phyloP scores from a whole-genome alignment of 1,284 basidiomycete species.

The Trametes sp. region DNA sequence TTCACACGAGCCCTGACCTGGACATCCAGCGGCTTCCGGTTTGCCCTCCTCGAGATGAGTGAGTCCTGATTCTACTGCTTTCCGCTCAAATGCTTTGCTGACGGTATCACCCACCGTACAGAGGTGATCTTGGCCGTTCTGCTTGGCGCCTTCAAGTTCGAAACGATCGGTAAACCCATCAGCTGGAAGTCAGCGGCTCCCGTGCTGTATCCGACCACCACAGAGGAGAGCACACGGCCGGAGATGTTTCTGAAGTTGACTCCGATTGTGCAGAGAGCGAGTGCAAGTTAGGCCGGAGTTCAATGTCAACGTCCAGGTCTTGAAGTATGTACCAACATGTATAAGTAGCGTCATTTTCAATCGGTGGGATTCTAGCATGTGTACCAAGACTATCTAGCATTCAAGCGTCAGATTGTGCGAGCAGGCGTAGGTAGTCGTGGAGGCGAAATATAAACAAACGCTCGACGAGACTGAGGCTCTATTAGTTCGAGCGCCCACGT shows the following conservation, averaged over 20 bases:
- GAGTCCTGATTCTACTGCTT: neutral
- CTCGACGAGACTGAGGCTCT: no score
- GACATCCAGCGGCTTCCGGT: neutral
- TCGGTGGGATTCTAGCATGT: no score
- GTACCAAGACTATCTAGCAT: no score
- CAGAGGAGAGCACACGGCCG: constrained; percentile 17
- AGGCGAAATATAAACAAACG: no score
- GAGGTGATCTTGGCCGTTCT: constrained; percentile 27
- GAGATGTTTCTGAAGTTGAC: constrained; percentile 23
- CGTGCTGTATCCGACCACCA: constrained; percentile 23
- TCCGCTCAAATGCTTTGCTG: no score
- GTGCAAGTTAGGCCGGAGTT: no score
- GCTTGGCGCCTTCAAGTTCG: constrained; percentile 24
- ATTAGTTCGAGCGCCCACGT: no score
- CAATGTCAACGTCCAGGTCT: no score
- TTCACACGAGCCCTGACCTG: neutral
- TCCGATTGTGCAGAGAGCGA: neutral
- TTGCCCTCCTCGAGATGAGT: neutral
- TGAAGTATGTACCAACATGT: no score
- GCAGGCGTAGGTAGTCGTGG: no score
- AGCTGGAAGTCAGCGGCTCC: constrained; percentile 21
- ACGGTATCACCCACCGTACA: neutral
- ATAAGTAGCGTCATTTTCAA: no score
- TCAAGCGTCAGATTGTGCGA: no score
- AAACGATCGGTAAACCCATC: constrained; percentile 18